These are phyloP conservation scores for Fusarium sarcochroum DNA, from an alignment of 2,329 filamentous ascomycete species.

Conservation along the genomic window DNA sequence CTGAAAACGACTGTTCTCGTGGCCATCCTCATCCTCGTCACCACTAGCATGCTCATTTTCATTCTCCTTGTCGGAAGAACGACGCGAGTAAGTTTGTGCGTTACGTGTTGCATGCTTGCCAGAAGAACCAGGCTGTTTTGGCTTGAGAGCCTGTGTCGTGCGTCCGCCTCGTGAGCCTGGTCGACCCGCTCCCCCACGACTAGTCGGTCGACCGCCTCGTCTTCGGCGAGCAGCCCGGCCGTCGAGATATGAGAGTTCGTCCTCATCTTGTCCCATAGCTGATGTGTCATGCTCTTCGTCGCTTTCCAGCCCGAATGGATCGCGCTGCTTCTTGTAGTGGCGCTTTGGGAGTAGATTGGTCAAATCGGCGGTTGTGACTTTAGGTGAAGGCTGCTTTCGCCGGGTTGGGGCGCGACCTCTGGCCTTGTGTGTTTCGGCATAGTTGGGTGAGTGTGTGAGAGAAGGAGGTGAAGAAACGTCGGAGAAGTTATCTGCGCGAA, in stretches of 20 bases:
- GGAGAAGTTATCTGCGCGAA: conserved; percentile 60
- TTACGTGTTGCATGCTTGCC: conserved; percentile 46
- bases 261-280: conserved; percentile 66
- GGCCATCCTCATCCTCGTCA: conserved; percentile 52
- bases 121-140: conserved; percentile 40
- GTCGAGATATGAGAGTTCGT: conserved; percentile 67
- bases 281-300: conserved; percentile 65
- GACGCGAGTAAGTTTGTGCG: conserved; percentile 65
- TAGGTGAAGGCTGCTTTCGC: conserved; percentile 57
- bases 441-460: conserved; percentile 76
- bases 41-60: conserved; percentile 45
- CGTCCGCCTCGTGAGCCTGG: conserved; percentile 49
- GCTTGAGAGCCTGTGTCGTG: conserved; percentile 42
- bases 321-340: conserved; percentile 58
- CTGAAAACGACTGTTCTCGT: conserved; percentile 57
- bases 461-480: conserved; percentile 75
- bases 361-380: conserved; percentile 68
- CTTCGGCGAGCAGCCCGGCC: conserved; percentile 54
- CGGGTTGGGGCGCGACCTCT: conserved; percentile 52
- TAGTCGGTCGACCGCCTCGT: conserved; percentile 51
- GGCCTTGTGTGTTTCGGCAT: conserved; percentile 49
- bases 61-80: conserved; percentile 72
- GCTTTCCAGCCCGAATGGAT: conserved; percentile 59
- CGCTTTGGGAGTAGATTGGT: conserved; percentile 68
- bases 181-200: conserved; percentile 47